phyloP scores from a whole-genome alignment of 2,329 filamentous ascomycete species.

The Pseudogymnoascus sp. region DNA sequence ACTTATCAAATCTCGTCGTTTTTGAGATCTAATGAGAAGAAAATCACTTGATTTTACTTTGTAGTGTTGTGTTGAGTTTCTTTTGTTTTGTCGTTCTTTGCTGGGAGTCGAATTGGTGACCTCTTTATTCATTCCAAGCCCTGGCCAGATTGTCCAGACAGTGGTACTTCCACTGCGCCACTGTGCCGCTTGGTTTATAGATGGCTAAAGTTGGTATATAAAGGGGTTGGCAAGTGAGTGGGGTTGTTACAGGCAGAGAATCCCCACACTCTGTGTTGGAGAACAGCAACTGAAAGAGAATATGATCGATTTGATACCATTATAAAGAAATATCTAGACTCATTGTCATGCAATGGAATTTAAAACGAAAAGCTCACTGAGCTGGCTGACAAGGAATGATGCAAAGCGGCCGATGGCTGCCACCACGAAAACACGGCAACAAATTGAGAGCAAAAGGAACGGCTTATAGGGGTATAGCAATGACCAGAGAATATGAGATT shows the following conservation, averaged over 20 bases:
- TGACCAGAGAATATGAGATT: neutral
- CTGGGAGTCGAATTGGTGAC: no score
- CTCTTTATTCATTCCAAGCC: no score
- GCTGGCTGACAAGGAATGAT: neutral
- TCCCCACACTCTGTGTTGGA: neutral
- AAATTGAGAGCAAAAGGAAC: neutral
- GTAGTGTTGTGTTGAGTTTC: no score
- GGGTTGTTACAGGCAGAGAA: neutral
- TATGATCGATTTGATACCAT: no score
- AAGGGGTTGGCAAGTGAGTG: neutral
- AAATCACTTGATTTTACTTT: neutral
- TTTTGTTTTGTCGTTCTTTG: no score
- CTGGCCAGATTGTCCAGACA: no score
- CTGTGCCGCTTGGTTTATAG: neutral
- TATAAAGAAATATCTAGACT: neutral
- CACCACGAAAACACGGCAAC: neutral
- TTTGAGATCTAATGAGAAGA: neutral
- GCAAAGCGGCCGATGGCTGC: neutral
- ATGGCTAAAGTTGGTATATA: neutral
- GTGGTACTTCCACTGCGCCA: neutral
- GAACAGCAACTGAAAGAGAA: neutral
- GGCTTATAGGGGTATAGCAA: neutral
- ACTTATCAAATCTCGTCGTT: neutral
- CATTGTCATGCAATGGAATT: neutral
- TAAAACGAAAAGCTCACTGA: neutral